Conservation (phyloP, 1,139 yeast genomes). For the Kurtzmaniella quercitrusa region DNA sequence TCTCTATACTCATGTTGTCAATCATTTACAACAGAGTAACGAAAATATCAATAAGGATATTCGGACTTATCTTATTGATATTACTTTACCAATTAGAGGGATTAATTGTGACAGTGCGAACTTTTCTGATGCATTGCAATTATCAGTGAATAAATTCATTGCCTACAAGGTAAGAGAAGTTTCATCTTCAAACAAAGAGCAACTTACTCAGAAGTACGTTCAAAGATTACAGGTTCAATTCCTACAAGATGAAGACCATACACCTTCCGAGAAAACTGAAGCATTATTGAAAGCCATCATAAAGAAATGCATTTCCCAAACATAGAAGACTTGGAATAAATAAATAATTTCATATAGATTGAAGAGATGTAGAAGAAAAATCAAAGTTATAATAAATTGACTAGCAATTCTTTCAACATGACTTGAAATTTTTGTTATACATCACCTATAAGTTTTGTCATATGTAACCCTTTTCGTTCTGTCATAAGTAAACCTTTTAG, state of each 20-base stretch:
- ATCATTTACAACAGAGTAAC: slow-evolving; percentile 32
- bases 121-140: slow-evolving; percentile 61
- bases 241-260: slow-evolving; percentile 15
- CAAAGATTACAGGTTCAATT: slow-evolving; percentile 31
- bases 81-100: slow-evolving; percentile 66
- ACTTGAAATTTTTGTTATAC: too few relatives aligned
- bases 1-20: slow-evolving; percentile 60
- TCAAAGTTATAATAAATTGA: too few relatives aligned
- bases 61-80: slow-evolving; percentile 49
- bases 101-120: slow-evolving; percentile 27
- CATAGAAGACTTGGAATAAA: not conserved
- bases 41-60: slow-evolving; percentile 30
- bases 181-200: slow-evolving; percentile 28
- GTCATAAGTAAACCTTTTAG: too few relatives aligned
- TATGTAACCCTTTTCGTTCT: too few relatives aligned
- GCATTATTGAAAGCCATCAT: slow-evolving; percentile 37
- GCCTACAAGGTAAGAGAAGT: slow-evolving; percentile 50
- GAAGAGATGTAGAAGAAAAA: too few relatives aligned
- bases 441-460: too few relatives aligned
- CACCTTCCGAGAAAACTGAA: slow-evolving; percentile 21
- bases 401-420: too few relatives aligned
- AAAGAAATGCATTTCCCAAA: slow-evolving; percentile 21
- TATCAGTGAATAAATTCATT: slow-evolving; percentile 65
- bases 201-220: slow-evolving; percentile 43
- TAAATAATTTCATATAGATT: too few relatives aligned